Evolutionary conservation across 2,329 filamentous ascomycete genomes (phyloP).

Genomic region (Colletotrichum sp.): DNA sequence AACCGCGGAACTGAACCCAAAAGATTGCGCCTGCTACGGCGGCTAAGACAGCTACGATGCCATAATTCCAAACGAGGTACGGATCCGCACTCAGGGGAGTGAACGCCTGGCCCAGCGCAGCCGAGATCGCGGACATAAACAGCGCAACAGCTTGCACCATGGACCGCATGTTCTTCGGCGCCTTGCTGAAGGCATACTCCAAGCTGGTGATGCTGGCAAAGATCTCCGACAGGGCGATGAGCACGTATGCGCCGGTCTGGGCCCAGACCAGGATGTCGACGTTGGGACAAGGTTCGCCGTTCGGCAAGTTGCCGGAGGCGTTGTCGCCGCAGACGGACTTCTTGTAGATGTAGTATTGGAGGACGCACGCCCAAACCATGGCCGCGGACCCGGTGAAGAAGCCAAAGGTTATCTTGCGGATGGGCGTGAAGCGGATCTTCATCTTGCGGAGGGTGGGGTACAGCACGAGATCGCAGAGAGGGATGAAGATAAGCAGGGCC

Average conservation of each 20-base stretch:
- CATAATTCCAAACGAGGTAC: conserved; percentile 77
- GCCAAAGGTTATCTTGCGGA: conserved; percentile 75
- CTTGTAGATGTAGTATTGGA: conserved; percentile 69
- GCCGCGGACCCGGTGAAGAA: conserved; percentile 69
- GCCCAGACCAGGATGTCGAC: conserved; percentile 68
- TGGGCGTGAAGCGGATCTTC: conserved; percentile 74
- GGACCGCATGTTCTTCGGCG: conserved; percentile 77
- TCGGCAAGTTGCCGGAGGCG: conserved; percentile 31
- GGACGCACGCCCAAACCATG: conserved; percentile 60
- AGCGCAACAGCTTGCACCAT: conserved; percentile 72
- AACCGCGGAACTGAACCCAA: conserved; percentile 67
- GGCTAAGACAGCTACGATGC: conserved; percentile 68
- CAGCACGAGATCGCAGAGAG: conserved; percentile 69
- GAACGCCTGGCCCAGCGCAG: conserved; percentile 69
- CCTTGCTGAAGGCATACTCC: conserved; percentile 80
- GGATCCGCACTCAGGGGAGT: conserved; percentile 58
- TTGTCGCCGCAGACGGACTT: conserved; percentile 60
- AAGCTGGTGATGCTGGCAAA: conserved; percentile 61
- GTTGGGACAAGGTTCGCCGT: conserved; percentile 41
- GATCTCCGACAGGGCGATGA: conserved; percentile 55
- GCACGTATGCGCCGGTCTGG: conserved; percentile 55
- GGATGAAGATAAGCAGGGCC: conserved; percentile 82
- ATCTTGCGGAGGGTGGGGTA: conserved; percentile 71
- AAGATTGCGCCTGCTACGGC: conserved; percentile 69
- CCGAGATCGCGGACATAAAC: conserved; percentile 72